These are phyloP conservation scores for Fonsecaea pedrosoi DNA, from an alignment of 2,329 filamentous ascomycete species.

Conservation along the genomic window DNA sequence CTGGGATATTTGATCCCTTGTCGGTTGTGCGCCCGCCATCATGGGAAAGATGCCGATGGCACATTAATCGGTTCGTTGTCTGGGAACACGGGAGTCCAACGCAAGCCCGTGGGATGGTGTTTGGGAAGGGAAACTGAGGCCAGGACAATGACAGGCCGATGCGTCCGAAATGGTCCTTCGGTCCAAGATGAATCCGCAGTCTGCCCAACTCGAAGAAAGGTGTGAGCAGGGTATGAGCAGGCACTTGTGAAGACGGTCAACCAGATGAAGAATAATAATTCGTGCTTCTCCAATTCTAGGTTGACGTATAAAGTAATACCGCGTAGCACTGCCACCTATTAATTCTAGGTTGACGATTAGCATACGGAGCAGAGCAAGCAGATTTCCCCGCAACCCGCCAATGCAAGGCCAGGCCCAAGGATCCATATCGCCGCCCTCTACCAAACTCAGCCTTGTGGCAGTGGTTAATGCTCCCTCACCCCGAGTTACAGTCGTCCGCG, in stretches of 20 bases:
- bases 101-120: not conserved
- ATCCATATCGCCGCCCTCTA: too few relatives aligned
- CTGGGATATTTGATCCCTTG: constrained; percentile 28
- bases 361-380: not conserved
- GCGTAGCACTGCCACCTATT: not conserved
- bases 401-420: not conserved
- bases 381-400: constrained; percentile 2
- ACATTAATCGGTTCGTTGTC: not conserved
- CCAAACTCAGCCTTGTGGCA: too few relatives aligned
- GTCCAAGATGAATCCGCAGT: not conserved
- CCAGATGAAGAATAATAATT: not conserved
- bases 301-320: not conserved
- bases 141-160: not conserved
- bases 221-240: not conserved
- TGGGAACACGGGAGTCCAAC: not conserved
- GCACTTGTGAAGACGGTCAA: not conserved
- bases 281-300: not conserved
- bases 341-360: not conserved
- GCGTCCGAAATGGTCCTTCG: not conserved
- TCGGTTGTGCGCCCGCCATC: constrained; percentile 30
- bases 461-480: too few relatives aligned
- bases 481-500: too few relatives aligned
- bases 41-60: not conserved
- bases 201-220: not conserved
- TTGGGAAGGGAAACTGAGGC: not conserved